Percentiles rank a stretch among this genome's conserved stretches.
phyloP scores from a whole-genome alignment of 2,329 filamentous ascomycete species.

The Epichloe coenophiala region DNA sequence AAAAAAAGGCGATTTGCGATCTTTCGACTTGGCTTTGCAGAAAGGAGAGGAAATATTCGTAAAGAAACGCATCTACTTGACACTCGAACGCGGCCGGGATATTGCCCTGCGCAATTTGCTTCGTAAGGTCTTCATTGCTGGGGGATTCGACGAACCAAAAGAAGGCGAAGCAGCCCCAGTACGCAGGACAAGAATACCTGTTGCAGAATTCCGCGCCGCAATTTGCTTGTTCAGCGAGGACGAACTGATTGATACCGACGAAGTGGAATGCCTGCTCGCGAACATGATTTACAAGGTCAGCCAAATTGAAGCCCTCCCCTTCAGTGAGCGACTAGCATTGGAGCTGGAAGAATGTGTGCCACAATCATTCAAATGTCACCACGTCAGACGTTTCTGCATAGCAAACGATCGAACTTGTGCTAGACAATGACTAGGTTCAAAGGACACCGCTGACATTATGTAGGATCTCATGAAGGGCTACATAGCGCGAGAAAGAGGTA shows the following conservation, averaged over 20 bases:
- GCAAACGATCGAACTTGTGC: background rate
- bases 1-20: conserved; percentile 64
- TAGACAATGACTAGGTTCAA: background rate
- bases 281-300: conserved; percentile 96
- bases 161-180: conserved; percentile 49
- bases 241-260: conserved; percentile 65
- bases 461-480: conserved; percentile 96
- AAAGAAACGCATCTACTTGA: conserved; percentile 84
- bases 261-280: conserved; percentile 87
- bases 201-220: conserved; percentile 75
- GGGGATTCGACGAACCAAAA: conserved; percentile 73
- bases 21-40: conserved; percentile 70
- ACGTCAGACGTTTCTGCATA: background rate
- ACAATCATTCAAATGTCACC: background rate
- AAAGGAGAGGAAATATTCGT: conserved; percentile 87
- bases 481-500: conserved; percentile 79
- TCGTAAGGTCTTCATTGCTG: conserved; percentile 77
- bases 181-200: conserved; percentile 63
- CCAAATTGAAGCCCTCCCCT: conserved; percentile 10
- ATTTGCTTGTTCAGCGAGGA: conserved; percentile 58
- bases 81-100: conserved; percentile 81
- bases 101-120: conserved; percentile 85
- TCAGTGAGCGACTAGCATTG: background rate
- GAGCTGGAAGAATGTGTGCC: background rate
- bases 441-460: conserved; percentile 12